Base-by-base conservation (phyloP, 1,139 yeast genomes). In the Blastobotrys arbuscula region DNA sequence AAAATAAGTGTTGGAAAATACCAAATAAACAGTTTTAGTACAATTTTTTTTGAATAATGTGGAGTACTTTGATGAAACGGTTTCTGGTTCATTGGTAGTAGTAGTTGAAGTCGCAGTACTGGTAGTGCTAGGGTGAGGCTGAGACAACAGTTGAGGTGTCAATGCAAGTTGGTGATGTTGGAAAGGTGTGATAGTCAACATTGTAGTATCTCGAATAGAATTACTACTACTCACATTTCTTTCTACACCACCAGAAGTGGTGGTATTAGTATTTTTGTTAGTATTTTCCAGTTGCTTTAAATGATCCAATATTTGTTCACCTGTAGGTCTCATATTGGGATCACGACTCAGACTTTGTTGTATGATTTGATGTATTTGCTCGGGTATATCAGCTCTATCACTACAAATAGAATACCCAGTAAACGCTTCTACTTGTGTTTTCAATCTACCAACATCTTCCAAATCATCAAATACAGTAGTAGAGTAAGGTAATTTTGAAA, bases 401-500 rank as follows among this genome's bases (percentile, higher is more conserved):
- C 60, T 62, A 24, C 56, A 55, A 23, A 53, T 39, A 21, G 57
- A 38, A 39, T 37, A 63, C 1, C 70, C 71, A 2, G 54, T 48
- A 45, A 72, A 69, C 3, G 55, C 49, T 26, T 59, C 57, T 2
- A 81, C 78, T 46, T 75, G 77, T 1, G 55, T 46, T 47, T 67
- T 69, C 30, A 81, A 65, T 2, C 62, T 64, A 1, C 65, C 67
- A 15, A 66, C 48, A 45, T 64, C 63, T 30, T 62, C 64, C 15
- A 45, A 28, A 23, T 55, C 61, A 33, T 55, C 60, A 50, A 53
- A 53, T 47, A 55, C 50, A 34, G 69, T 71, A 6, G 56, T 57
- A n/a, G 70, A 67, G 55, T 77, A 87, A 0, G 96, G 96, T 34
- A 87, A 67, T 21, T 68, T 68, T 1, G 89, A 86, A 61, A 82